Base-by-base conservation (phyloP, 768 basidiomycete species). In the Pleurotus platypus region DNA sequence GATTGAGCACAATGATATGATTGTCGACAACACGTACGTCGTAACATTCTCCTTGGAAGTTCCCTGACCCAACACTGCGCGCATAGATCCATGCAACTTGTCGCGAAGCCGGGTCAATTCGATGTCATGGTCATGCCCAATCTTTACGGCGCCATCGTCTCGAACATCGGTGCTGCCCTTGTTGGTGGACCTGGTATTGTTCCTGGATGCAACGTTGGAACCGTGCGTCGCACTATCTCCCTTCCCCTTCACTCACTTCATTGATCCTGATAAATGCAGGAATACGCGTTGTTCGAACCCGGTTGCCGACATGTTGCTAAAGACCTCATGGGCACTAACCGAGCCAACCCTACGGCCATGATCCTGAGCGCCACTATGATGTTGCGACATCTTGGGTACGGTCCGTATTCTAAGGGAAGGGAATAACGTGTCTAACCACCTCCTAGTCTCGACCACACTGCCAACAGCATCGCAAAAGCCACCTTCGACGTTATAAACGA, bases 61-160 rank as follows among this genome's bases (percentile, higher is more conserved):
- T 57, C 18, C 11, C 18, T 22, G 3, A 51, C 48, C 60, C 48
- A 61, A 46, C 42, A 57, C 27, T 15, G 11, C 13, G 5, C 56
- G 59, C n/a, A 35, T 64, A 93, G 91, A 50, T 94, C 96, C 47
- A 99, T 99, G 97, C 97, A 99, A 75, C 87, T 99, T 62, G 97
- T 99, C 60, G 92, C 95, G 30, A 90, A 87, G 65, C 97, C 97
- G 27, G 80, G 81, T 62, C 97, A 99, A 71, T 99, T 99, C 67
- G 97, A 99, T 67, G 96, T 98, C 60, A 97, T 99, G 95, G 97
- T 98, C 68, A 97, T 96, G 92, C 94, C 93, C 56, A 94, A 96
- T 74, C 70, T 91, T 71, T 98, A 98, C 74, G 96, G 96, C 58
- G 95, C 93, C 63, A 98, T 98, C 66, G 89, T 95, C 58, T 94